Evolutionary conservation across 1,284 basidiomycete genomes (phyloP).

Genomic region (Tetrapyrgos nigripes): DNA sequence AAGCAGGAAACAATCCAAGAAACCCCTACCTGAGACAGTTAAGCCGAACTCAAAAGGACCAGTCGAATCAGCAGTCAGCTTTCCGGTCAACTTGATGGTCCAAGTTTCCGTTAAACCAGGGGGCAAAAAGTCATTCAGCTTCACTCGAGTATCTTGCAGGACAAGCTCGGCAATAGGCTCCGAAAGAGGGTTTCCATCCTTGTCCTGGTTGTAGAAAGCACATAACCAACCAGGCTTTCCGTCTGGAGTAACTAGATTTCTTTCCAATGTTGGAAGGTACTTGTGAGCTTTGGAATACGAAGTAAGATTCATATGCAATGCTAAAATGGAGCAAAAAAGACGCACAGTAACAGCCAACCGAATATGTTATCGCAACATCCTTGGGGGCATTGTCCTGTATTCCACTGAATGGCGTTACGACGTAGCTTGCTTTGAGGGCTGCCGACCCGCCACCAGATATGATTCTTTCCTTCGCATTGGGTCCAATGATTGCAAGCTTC

Average conservation of each 20-base stretch:
- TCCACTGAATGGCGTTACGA: conserved; percentile 68
- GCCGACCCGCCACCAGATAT: conserved; percentile 82
- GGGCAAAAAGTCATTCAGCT: conserved; percentile 70
- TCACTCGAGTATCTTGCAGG: conserved; percentile 66
- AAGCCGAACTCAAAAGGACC: conserved; percentile 61
- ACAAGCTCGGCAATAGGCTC: conserved; percentile 49
- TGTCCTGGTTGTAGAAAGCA: conserved; percentile 64
- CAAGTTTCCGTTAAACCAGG: conserved; percentile 53
- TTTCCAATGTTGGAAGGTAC: conserved; percentile 67
- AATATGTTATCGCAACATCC: conserved; percentile 53
- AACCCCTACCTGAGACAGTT: conserved; percentile 53
- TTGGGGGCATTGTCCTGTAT: conserved; percentile 53
- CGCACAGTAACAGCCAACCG: conserved; percentile 67
- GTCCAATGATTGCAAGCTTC: conserved; percentile 76
- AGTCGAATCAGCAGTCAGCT: conserved; percentile 46
- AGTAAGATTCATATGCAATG: neutral
- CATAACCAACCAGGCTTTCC: conserved; percentile 67
- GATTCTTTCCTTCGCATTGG: conserved; percentile 69
- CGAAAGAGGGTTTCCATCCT: conserved; percentile 45
- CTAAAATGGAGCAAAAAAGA: conserved; percentile 6
- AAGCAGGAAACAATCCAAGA: neutral
- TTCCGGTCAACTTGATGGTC: conserved; percentile 58
- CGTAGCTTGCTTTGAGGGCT: conserved; percentile 72
- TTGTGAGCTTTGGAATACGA: conserved; percentile 54
- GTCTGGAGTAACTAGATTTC: conserved; percentile 50